phyloP scores from a whole-genome alignment of 768 basidiomycete genomes.

The Rhodosporidiobolus odoratus region DNA sequence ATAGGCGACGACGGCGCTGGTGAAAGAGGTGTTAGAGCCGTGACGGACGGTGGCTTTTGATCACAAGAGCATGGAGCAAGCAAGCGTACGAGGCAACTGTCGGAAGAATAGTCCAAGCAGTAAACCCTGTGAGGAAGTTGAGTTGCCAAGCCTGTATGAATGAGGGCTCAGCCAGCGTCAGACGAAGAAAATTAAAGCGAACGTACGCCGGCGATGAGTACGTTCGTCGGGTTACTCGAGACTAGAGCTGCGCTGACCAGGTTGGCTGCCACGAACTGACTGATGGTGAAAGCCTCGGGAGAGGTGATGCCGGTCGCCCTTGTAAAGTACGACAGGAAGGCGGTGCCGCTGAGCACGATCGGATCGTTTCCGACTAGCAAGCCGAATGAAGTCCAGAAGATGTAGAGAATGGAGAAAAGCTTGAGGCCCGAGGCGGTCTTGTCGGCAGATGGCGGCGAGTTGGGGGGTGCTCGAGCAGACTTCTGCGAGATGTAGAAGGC shows the following conservation, averaged over 20 bases:
- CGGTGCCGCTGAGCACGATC: constrained; percentile 83
- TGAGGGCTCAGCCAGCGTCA: neutral
- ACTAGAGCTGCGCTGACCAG: constrained; percentile 60
- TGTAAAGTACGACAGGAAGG: constrained; percentile 84
- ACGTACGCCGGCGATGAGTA: constrained; percentile 68
- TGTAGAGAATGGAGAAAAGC: constrained; percentile 28
- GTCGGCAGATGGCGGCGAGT: constrained; percentile 23
- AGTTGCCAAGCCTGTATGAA: constrained; percentile 36
- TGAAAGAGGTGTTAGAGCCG: constrained; percentile 57
- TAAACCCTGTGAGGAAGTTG: constrained; percentile 41
- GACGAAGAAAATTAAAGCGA: neutral
- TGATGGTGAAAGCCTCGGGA: constrained; percentile 50
- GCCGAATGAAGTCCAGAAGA: constrained; percentile 55
- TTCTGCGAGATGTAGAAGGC: constrained; percentile 81
- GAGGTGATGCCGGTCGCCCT: constrained; percentile 54
- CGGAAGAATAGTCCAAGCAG: constrained; percentile 57
- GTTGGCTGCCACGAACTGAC: constrained; percentile 49
- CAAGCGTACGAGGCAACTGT: constrained; percentile 56
- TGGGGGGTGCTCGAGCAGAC: constrained; percentile 11
- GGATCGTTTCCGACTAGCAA: constrained; percentile 85
- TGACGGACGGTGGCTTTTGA: too few species aligned
- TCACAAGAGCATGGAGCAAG: too few species aligned
- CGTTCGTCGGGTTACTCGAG: constrained; percentile 88
- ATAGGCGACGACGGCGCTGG: constrained; percentile 56
- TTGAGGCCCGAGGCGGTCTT: constrained; percentile 29